These are phyloP conservation scores for Trichothecium sympodiale DNA, from an alignment of 2,329 filamentous ascomycete genomes.

Conservation along the genomic window DNA sequence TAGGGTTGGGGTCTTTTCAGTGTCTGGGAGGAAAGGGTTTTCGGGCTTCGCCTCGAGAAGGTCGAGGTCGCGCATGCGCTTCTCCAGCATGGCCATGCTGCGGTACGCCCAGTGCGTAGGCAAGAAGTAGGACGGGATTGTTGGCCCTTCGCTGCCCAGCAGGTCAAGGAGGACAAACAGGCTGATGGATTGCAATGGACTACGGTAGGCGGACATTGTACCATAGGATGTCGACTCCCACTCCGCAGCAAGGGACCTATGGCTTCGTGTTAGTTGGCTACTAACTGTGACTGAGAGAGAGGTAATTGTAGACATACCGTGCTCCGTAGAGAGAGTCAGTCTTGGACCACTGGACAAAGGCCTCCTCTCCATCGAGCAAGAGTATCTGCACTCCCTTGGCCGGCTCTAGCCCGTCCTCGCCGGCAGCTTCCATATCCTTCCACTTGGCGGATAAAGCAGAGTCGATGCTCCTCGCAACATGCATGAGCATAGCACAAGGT, in stretches of 20 bases:
- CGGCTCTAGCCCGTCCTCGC: constrained; percentile 52
- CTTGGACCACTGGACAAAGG: constrained; percentile 69
- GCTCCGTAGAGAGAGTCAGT: constrained; percentile 83
- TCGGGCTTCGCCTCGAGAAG: constrained; percentile 50
- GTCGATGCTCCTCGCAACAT: constrained; percentile 72
- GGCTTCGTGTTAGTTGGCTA: neutral
- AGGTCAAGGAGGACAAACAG: constrained; percentile 90
- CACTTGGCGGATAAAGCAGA: constrained; percentile 72
- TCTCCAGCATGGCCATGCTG: constrained; percentile 62
- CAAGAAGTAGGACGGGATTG: constrained; percentile 75
- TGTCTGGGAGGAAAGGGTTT: constrained; percentile 53
- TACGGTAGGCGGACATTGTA: constrained; percentile 63
- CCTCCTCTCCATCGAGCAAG: constrained; percentile 88
- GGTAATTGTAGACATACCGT: constrained; percentile 36
- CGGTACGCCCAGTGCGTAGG: constrained; percentile 91
- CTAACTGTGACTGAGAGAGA: constrained; percentile 1
- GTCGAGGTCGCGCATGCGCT: constrained; percentile 55
- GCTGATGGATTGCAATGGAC: constrained; percentile 65
- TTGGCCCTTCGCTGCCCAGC: constrained; percentile 58
- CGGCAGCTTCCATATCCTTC: constrained; percentile 55
- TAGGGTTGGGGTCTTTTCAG: constrained; percentile 35
- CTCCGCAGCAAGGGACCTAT: constrained; percentile 58
- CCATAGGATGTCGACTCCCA: constrained; percentile 68
- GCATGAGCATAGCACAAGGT: constrained; percentile 88
- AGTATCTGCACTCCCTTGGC: constrained; percentile 80